Conservation (phyloP, 108 stramenopile genomes). For the Skeletonema potamos region DNA sequence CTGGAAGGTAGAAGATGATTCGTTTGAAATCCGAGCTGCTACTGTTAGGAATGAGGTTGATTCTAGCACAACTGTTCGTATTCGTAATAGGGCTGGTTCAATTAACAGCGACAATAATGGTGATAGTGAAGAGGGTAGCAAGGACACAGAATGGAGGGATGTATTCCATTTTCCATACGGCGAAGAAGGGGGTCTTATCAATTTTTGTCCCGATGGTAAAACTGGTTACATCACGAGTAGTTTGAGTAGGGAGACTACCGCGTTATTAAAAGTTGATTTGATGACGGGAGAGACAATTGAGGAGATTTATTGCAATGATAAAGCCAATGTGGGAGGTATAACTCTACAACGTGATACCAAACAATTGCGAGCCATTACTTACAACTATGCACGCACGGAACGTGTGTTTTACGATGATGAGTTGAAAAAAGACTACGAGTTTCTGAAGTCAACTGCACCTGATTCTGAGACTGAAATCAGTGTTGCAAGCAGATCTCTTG, state of each 20-base stretch:
- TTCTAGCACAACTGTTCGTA: slow-evolving; percentile 45
- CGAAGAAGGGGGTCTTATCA: slow-evolving; percentile 53
- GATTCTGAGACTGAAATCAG: slow-evolving; percentile 41
- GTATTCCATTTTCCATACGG: slow-evolving; percentile 61
- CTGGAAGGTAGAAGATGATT: slow-evolving; percentile 53
- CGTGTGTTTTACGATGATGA: slow-evolving; percentile 61
- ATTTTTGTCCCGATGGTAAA: slow-evolving; percentile 58
- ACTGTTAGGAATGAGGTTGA: slow-evolving; percentile 48
- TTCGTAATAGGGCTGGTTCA: slow-evolving; percentile 32
- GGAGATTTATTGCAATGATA: slow-evolving; percentile 58
- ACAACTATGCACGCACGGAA: slow-evolving; percentile 64
- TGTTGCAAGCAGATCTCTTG: slow-evolving; percentile 39
- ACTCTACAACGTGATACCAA: slow-evolving; percentile 64
- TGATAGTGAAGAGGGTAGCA: not conserved
- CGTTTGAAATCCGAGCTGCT: slow-evolving; percentile 53
- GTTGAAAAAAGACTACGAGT: slow-evolving; percentile 52
- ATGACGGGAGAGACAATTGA: slow-evolving; percentile 53
- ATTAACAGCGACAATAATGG: slow-evolving; percentile 5
- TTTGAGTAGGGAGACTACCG: slow-evolving; percentile 63
- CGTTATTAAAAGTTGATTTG: slow-evolving; percentile 64
- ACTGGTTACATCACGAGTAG: slow-evolving; percentile 50
- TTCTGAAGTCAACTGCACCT: slow-evolving; percentile 48
- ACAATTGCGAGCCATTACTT: slow-evolving; percentile 47
- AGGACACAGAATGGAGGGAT: slow-evolving; percentile 51
- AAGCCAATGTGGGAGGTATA: slow-evolving; percentile 59